These are phyloP conservation scores for Waltiozyma sp. DNA, from an alignment of 1,139 yeast species.

Conservation along the genomic window DNA sequence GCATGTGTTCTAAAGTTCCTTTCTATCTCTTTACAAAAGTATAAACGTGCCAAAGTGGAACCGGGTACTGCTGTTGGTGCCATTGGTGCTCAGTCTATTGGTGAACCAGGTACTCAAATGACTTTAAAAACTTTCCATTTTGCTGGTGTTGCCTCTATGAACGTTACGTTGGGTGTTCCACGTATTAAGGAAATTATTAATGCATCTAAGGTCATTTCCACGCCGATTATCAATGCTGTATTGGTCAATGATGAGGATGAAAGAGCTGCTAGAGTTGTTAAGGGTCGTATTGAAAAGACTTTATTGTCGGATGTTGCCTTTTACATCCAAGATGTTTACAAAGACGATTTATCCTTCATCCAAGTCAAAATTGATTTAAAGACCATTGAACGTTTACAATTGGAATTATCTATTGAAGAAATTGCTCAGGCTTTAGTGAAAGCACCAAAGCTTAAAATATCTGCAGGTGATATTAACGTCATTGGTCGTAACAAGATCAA, in stretches of 20 bases:
- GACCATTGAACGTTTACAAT: conserved; percentile 81
- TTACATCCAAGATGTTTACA: conserved; percentile 89
- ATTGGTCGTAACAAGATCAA: conserved; percentile 60
- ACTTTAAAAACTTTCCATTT: conserved; percentile 97
- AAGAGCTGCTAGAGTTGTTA: conserved; percentile 96
- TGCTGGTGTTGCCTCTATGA: conserved; percentile 99
- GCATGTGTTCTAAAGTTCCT: conserved; percentile 56
- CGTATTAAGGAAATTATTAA: conserved; percentile 97
- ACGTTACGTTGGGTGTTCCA: conserved; percentile 96
- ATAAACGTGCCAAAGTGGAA: conserved; percentile 85
- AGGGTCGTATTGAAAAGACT: conserved; percentile 95
- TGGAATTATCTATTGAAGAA: conserved; percentile 78
- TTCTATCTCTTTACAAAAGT: conserved; percentile 69
- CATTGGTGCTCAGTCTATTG: conserved; percentile 97
- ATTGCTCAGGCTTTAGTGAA: conserved; percentile 71
- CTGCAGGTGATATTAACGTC: conserved; percentile 60
- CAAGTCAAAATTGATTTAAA: conserved; percentile 73
- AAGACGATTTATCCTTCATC: conserved; percentile 65
- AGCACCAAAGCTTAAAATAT: conserved; percentile 85
- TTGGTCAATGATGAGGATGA: conserved; percentile 90
- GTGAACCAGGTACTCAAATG: conserved; percentile 99
- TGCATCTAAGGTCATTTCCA: conserved; percentile 89
- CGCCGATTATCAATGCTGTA: conserved; percentile 93
- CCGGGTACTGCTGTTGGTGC: conserved; percentile 99
- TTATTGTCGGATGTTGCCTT: conserved; percentile 74